A percentile compares a stretch with the other conserved stretches of the same genome.
phyloP scores from a whole-genome alignment of 2,329 filamentous ascomycete species.

The Curvularia verruculosa region DNA sequence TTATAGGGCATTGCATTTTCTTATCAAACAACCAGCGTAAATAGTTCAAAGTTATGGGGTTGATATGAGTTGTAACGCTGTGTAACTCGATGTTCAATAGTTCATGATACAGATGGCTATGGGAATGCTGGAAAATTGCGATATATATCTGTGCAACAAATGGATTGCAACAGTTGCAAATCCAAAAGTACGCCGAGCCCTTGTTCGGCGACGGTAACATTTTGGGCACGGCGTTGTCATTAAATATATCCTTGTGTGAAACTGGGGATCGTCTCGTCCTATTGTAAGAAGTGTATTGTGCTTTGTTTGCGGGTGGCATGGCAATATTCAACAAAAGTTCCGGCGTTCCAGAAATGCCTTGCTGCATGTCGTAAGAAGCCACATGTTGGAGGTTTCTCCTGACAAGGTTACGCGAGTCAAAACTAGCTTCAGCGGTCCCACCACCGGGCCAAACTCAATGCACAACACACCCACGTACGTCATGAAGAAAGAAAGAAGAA shows the following conservation, averaged over 20 bases:
- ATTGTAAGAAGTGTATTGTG: not conserved
- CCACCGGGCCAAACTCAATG: constrained; percentile 11
- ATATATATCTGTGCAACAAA: not conserved
- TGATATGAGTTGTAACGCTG: not conserved
- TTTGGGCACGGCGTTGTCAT: not conserved
- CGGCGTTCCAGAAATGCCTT: constrained; percentile 5
- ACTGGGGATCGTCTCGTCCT: not conserved
- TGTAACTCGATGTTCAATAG: too few relatives aligned
- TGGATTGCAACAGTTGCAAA: not conserved
- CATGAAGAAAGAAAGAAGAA: constrained; percentile 14
- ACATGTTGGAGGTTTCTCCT: constrained; percentile 9
- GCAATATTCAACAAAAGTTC: not conserved
- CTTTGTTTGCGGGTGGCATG: not conserved
- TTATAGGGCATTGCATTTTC: not conserved
- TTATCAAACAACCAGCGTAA: not conserved
- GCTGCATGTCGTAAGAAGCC: constrained; percentile 1
- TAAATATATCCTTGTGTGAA: not conserved
- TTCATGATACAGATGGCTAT: not conserved
- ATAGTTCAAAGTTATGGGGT: not conserved
- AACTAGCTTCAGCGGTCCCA: constrained; percentile 15
- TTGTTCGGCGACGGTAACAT: not conserved
- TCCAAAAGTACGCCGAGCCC: not conserved
- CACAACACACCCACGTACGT: constrained; percentile 20
- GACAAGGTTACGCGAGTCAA: constrained; percentile 18
- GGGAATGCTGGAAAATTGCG: not conserved